These are phyloP conservation scores for Neopestalotiopsis clavispora DNA, from an alignment of 2,329 filamentous ascomycete genomes.

Conservation along the genomic window DNA sequence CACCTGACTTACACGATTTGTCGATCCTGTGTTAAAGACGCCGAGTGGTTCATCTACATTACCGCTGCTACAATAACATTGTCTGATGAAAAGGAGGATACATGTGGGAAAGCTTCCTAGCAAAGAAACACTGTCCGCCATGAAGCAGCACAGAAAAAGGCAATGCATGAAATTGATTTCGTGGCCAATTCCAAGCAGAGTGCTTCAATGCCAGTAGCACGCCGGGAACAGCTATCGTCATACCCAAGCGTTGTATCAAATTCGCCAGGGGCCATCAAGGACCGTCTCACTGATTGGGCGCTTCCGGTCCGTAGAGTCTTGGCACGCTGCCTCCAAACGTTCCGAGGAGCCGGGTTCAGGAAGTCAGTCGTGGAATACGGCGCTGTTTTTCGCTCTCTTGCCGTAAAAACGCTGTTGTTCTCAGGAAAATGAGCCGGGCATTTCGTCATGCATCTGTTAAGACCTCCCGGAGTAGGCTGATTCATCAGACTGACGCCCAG, in stretches of 20 bases:
- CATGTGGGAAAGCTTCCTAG: neutral
- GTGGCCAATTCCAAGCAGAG: slow-evolving; percentile 18
- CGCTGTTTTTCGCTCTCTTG: neutral
- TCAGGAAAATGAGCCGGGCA: neutral
- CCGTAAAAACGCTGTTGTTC: neutral
- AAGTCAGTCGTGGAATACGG: neutral
- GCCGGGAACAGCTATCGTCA: neutral
- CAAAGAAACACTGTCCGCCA: neutral
- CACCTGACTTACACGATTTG: neutral
- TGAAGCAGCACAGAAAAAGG: neutral
- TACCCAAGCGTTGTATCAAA: slow-evolving; percentile 17
- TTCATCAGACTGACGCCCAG: neutral
- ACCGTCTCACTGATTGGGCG: slow-evolving; percentile 10
- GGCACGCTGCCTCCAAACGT: slow-evolving; percentile 13
- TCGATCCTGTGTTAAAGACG: neutral
- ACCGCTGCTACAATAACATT: neutral
- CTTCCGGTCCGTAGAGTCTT: slow-evolving; percentile 1
- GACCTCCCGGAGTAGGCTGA: neutral
- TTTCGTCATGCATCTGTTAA: neutral
- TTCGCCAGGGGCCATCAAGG: neutral
- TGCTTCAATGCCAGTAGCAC: slow-evolving; percentile 4
- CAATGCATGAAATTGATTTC: slow-evolving; percentile 20
- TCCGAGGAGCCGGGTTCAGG: slow-evolving; percentile 1
- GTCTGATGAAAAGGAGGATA: too few relatives aligned
- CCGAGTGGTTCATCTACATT: neutral